Base-by-base conservation (phyloP, 306 rosid species). In the Fragaria vesca region DNA sequence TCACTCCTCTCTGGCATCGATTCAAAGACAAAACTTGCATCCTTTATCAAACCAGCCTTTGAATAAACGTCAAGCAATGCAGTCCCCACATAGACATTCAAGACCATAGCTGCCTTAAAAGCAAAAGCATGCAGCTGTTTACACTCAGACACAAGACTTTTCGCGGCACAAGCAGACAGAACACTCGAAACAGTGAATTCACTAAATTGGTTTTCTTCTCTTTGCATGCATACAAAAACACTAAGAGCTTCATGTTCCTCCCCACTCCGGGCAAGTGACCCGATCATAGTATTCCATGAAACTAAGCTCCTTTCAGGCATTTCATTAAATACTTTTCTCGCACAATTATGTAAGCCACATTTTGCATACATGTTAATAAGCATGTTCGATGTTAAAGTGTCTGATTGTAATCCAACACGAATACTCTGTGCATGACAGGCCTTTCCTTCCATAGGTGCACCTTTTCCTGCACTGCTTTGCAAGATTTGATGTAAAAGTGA, bases 131-230 rank as follows among this genome's bases (percentile, higher is more conserved):
- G 97, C 79, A 93, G 86, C 77, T 89, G 94, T 79, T 82, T 85
- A 75, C 97, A 85, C 83, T 93, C 93, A 47, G 68, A 66, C 28
- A 91, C 72, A 28, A 93, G 83, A 79, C 77, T 85, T 72, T 86
- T 89, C 6, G 78, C 82, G 0, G 97, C 93, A 83, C 96, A 95
- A 54, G 91, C 87, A 13, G 96, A 91, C 2, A 93, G 82, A 81
- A 95, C 89, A 81, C 97, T 90, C 3, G 99, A 93, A 83, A 95
- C 58, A 18, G 97, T 93, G 86, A 91, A 92, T 81, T 89, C 97
- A 76, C 88, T 91, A 52, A 80, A 85, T 15, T 76, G 66, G 62
- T 79, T 82, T 83, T 92, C 90, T 80, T 87, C 90, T 86, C 97
- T 88, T 79, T 75, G 84, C 97, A 95, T 90, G 71, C 86, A 73